Conservation (phyloP, 129 eudicot species). For the Heracleum sosnowskyi region DNA sequence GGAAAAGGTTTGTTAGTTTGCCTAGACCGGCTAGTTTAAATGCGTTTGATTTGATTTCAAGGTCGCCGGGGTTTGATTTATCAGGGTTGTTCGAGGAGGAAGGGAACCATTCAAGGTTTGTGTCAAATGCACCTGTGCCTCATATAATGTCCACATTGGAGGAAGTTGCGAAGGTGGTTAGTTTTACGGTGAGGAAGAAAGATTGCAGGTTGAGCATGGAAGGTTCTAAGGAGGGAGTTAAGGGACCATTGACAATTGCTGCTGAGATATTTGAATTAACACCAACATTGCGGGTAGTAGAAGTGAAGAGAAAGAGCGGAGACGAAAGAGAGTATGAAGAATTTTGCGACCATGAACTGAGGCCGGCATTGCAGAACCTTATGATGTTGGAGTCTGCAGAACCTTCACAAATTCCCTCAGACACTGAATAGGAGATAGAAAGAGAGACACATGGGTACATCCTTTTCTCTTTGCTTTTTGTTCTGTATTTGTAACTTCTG, state of each 20-base stretch:
- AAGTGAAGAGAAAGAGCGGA: conserved; percentile 66
- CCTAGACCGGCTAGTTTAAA: conserved; percentile 63
- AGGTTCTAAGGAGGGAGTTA: conserved; percentile 62
- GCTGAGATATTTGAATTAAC: conserved; percentile 79
- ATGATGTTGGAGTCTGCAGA: conserved; percentile 28
- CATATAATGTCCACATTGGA: conserved; percentile 56
- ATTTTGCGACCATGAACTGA: conserved; percentile 50
- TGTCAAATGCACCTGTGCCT: conserved; percentile 47
- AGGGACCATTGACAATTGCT: conserved; percentile 60
- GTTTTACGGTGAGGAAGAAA: conserved; percentile 65
- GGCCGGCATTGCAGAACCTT: conserved; percentile 51
- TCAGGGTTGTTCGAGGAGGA: conserved; percentile 70
- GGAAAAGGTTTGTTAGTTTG: conserved; percentile 23
- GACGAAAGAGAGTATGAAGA: conserved; percentile 66
- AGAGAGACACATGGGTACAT: conserved; percentile 20
- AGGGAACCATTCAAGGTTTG: conserved; percentile 44
- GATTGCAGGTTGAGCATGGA: conserved; percentile 75
- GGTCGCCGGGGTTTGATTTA: conserved; percentile 54
- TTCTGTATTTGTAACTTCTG: conserved; percentile 9
- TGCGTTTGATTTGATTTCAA: conserved; percentile 62
- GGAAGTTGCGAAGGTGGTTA: conserved; percentile 68
- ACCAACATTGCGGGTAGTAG: conserved; percentile 52
- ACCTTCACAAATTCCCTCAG: conserved; percentile 29
- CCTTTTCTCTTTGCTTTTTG: conserved; percentile 9
- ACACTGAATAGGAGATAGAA: conserved; percentile 28